These are phyloP conservation scores for Auriscalpium orientale DNA, from an alignment of 768 basidiomycete genomes.

Conservation along the genomic window DNA sequence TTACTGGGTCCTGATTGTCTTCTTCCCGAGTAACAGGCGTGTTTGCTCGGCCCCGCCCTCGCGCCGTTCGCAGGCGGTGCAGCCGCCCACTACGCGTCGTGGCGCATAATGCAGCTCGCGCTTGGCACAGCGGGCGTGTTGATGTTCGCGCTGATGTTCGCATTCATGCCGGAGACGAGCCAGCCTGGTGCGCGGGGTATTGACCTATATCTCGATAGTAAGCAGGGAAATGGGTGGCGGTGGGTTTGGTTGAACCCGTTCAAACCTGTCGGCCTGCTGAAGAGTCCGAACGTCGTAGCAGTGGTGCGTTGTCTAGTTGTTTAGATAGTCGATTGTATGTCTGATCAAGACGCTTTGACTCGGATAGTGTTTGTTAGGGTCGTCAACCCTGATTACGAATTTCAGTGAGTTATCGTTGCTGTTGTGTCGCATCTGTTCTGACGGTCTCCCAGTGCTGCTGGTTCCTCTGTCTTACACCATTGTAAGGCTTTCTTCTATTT, in stretches of 20 bases:
- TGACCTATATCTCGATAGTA: slow-evolving; percentile 30
- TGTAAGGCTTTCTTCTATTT: slow-evolving; percentile 27
- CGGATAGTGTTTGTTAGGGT: slow-evolving; percentile 36
- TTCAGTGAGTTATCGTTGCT: slow-evolving; percentile 24
- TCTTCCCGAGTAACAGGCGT: slow-evolving; percentile 28
- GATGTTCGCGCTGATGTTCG: slow-evolving; percentile 30
- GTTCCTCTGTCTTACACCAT: slow-evolving; percentile 62
- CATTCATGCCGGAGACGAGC: slow-evolving; percentile 60
- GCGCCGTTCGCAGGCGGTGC: slow-evolving; percentile 55
- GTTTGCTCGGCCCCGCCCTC: slow-evolving; percentile 51
- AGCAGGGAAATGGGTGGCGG: slow-evolving; percentile 2
- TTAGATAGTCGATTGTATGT: neutral
- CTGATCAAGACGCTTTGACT: slow-evolving; percentile 4
- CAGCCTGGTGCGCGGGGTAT: slow-evolving; percentile 51
- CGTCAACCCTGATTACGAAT: slow-evolving; percentile 20
- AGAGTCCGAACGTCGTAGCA: slow-evolving; percentile 51
- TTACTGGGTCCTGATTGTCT: too few species aligned
- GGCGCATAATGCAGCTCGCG: slow-evolving; percentile 50
- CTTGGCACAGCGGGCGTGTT: slow-evolving; percentile 35
- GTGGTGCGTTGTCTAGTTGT: slow-evolving; percentile 33
- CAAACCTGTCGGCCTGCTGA: slow-evolving; percentile 38
- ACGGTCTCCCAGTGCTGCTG: slow-evolving; percentile 29
- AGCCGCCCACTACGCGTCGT: slow-evolving; percentile 53
- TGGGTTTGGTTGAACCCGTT: slow-evolving; percentile 56
- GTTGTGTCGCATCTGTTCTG: neutral